Conservation (phyloP, 148 eudicot species). For the Fallopia convolvulus region DNA sequence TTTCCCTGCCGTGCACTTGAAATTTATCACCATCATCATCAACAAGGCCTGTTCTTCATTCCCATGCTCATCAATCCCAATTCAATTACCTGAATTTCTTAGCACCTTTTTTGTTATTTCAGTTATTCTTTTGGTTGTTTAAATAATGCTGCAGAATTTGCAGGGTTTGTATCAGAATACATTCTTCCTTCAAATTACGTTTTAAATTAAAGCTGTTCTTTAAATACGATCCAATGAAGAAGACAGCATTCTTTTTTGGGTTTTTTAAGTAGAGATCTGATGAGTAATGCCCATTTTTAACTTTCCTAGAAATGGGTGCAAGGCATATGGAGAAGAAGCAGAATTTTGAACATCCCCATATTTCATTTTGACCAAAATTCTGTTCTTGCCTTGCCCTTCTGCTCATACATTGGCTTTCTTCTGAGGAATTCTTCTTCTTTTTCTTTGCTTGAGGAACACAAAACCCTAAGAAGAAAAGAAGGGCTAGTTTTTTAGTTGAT, state of each 20-base stretch:
- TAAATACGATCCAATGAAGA: neutral
- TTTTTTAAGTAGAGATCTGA: neutral
- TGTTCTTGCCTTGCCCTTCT: neutral
- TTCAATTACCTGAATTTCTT: neutral
- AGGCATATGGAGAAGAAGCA: constrained; percentile 1
- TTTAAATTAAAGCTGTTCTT: neutral
- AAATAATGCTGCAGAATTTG: neutral
- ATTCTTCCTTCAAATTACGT: neutral
- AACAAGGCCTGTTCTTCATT: neutral
- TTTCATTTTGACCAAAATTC: constrained; percentile 5
- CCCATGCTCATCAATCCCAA: constrained; percentile 5
- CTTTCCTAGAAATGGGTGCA: neutral
- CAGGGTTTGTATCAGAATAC: neutral
- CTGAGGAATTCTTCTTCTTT: neutral
- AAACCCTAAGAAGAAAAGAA: neutral
- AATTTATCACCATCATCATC: neutral
- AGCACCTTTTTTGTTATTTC: neutral
- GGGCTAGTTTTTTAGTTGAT: neutral
- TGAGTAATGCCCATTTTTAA: neutral
- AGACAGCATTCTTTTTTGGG: neutral
- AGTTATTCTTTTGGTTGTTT: neutral
- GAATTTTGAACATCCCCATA: neutral
- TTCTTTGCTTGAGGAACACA: constrained; percentile 2
- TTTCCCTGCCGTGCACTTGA: neutral
- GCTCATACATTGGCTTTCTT: neutral